Conservation (phyloP, 2,329 filamentous ascomycete genomes). For the Microdochium nivale region DNA sequence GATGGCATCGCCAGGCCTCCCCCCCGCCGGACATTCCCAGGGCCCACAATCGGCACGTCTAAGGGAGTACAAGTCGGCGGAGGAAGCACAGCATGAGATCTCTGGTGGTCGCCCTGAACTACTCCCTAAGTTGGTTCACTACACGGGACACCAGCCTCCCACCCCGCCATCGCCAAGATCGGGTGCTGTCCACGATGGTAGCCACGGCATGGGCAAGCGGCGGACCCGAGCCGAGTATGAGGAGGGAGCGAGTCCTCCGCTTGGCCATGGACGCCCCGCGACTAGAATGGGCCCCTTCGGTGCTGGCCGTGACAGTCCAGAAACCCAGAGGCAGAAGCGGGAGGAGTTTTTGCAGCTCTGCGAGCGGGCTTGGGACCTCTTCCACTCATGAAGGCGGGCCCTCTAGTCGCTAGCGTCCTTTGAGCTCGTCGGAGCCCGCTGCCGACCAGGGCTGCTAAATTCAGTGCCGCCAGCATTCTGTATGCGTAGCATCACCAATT, state of each 20-base stretch:
- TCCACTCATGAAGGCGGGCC: conserved; percentile 65
- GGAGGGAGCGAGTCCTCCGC: conserved; percentile 73
- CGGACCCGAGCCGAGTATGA: conserved; percentile 87
- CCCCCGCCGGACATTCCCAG: conserved; percentile 40
- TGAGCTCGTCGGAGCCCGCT: too few relatives aligned
- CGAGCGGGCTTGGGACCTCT: conserved; percentile 88
- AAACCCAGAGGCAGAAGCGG: conserved; percentile 77
- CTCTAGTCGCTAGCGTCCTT: too few relatives aligned
- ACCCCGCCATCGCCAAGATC: conserved; percentile 77
- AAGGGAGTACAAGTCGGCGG: conserved; percentile 88
- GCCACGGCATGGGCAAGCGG: conserved; percentile 58
- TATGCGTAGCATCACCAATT: too few relatives aligned
- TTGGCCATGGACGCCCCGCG: conserved; percentile 62
- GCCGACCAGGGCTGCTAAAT: too few relatives aligned
- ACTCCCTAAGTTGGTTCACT: conserved; percentile 88
- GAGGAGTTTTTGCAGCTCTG: conserved; percentile 86
- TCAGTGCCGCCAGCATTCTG: too few relatives aligned
- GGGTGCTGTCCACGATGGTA: conserved; percentile 33
- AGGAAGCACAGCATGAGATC: conserved; percentile 87
- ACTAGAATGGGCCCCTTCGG: conserved; percentile 64
- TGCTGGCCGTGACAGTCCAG: conserved; percentile 73
- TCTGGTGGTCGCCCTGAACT: conserved; percentile 88
- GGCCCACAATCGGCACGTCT: conserved; percentile 53
- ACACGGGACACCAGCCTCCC: conserved; percentile 86
- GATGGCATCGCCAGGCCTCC: conserved; percentile 70